A percentile compares a stretch with the other conserved stretches of the same genome.
Evolutionary conservation across 2,329 filamentous ascomycete species (phyloP).

Genomic region (Talaromyces rugulosus): DNA sequence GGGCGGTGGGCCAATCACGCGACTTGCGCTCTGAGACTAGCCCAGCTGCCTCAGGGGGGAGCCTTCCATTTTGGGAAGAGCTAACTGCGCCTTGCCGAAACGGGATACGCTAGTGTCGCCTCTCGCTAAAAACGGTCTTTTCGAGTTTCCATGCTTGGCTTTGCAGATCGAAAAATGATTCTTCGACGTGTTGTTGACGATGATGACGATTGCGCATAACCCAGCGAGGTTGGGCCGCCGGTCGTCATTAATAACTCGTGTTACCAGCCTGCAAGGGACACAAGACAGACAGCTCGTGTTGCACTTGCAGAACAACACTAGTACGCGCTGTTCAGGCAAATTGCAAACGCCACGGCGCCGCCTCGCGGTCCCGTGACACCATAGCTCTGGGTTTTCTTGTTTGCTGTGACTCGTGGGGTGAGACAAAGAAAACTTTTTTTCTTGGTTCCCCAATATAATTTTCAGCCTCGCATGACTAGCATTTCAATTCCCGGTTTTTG

Average conservation of each 20-base stretch:
- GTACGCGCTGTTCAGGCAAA: not conserved
- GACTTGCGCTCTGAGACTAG: not conserved
- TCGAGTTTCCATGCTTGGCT: not conserved
- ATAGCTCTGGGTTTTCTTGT: not conserved
- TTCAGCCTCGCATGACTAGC: not conserved
- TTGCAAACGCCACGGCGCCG: not conserved
- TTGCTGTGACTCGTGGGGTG: not conserved
- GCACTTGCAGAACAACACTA: not conserved
- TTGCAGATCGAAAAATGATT: not conserved
- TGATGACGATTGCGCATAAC: not conserved
- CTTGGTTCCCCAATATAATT: not conserved
- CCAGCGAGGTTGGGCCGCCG: not conserved
- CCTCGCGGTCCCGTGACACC: not conserved
- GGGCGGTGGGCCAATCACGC: not conserved
- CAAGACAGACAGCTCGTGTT: not conserved
- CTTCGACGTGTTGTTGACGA: not conserved
- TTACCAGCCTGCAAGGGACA: not conserved
- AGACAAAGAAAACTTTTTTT: not conserved
- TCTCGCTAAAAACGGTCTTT: not conserved
- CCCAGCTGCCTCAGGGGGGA: not conserved
- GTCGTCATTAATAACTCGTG: not conserved
- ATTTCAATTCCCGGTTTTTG: not conserved
- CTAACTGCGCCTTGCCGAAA: not conserved
- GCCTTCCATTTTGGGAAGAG: not conserved
- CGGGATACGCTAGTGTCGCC: not conserved